phyloP scores from a whole-genome alignment of 2,329 filamentous ascomycete genomes.

The Geosmithia flava region DNA sequence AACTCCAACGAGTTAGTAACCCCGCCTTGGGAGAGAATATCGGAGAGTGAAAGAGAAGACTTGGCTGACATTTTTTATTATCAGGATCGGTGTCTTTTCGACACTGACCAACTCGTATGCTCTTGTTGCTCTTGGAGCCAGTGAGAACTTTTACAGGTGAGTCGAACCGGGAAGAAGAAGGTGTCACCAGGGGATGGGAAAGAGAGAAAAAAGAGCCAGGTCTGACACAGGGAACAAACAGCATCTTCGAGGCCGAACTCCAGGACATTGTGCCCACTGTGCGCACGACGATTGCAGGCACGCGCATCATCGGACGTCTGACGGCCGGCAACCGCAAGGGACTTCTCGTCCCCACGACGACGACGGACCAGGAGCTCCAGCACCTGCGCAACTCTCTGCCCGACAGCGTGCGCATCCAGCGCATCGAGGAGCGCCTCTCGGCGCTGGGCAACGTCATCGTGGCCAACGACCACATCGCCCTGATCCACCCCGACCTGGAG shows the following conservation, averaged over 20 bases:
- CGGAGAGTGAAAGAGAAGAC: neutral
- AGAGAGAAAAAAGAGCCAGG: too few species aligned
- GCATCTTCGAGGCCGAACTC: constrained; percentile 93
- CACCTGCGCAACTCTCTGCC: constrained; percentile 92
- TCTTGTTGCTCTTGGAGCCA: constrained; percentile 84
- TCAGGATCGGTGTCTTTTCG: constrained; percentile 88
- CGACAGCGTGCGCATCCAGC: constrained; percentile 84
- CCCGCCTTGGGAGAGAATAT: constrained; percentile 4
- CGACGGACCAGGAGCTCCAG: constrained; percentile 95
- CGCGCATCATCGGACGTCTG: constrained; percentile 87
- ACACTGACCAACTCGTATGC: constrained; percentile 97
- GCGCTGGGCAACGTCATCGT: constrained; percentile 96
- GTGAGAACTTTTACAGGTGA: constrained; percentile 82
- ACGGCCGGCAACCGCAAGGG: constrained; percentile 96
- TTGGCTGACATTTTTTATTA: neutral
- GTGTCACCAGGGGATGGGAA: too few species aligned
- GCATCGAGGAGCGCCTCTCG: constrained; percentile 93
- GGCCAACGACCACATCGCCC: constrained; percentile 89
- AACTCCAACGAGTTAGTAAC: constrained; percentile 74
- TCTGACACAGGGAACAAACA: constrained; percentile 15
- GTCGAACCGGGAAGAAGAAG: constrained; percentile 8
- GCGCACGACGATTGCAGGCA: constrained; percentile 92
- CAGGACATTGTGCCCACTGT: constrained; percentile 96
- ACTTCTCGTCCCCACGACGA: constrained; percentile 88
- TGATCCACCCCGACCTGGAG: constrained; percentile 93